Conservation (phyloP, 805 yeast genomes). For the Wickerhamiella sergipiensis region DNA sequence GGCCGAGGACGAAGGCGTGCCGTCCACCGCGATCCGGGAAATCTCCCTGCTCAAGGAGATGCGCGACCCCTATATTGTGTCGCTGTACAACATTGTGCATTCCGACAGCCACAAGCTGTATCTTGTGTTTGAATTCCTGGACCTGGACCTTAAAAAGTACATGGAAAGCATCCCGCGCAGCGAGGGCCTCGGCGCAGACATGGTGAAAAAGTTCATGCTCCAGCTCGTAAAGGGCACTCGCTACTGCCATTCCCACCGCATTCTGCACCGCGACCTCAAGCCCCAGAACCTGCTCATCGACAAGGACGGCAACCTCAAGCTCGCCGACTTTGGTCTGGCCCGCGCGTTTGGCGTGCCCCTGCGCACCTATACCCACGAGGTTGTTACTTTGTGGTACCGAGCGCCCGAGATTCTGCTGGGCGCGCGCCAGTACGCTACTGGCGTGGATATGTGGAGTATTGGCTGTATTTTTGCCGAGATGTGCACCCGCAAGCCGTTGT, state of each 20-base stretch:
- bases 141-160: slow-evolving; percentile 86
- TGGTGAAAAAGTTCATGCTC: slow-evolving; percentile 87
- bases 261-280: slow-evolving; percentile 87
- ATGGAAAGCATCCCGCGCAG: slow-evolving; percentile 93
- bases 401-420: slow-evolving; percentile 94
- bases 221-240: slow-evolving; percentile 83
- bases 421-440: slow-evolving; percentile 93
- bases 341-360: slow-evolving; percentile 96
- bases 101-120: slow-evolving; percentile 86
- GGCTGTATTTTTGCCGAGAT: slow-evolving; percentile 97
- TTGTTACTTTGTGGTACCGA: slow-evolving; percentile 94
- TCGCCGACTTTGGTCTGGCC: slow-evolving; percentile 90
- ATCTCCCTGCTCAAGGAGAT: slow-evolving; percentile 87
- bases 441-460: slow-evolving; percentile 97
- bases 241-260: slow-evolving; percentile 89
- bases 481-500: slow-evolving; percentile 88
- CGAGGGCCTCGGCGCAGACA: slow-evolving; percentile 73
- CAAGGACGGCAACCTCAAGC: slow-evolving; percentile 85
- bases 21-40: slow-evolving; percentile 95
- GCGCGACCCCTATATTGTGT: slow-evolving; percentile 84
- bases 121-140: slow-evolving; percentile 85
- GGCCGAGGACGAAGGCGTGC: slow-evolving; percentile 96
- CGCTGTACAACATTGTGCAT: slow-evolving; percentile 87
- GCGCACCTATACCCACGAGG: slow-evolving; percentile 94
- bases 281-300: slow-evolving; percentile 92